Conservation (phyloP, 2,329 filamentous ascomycete genomes). For the Calonectria crousiana region DNA sequence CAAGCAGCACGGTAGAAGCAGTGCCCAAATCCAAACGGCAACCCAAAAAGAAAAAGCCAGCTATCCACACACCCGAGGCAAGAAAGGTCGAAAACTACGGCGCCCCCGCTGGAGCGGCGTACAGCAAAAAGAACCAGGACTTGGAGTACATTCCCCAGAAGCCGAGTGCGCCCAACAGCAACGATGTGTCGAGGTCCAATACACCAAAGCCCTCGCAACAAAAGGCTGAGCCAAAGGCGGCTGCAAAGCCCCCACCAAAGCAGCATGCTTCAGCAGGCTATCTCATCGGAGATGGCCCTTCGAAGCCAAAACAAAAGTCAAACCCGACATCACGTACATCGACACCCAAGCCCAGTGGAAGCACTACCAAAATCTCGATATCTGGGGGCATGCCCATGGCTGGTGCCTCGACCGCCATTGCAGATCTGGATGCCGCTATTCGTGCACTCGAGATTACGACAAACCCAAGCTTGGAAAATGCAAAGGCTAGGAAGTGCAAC, state of each 20-base stretch:
- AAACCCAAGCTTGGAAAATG: slow-evolving; percentile 76
- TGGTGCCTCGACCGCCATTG: slow-evolving; percentile 79
- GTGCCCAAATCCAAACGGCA: slow-evolving; percentile 64
- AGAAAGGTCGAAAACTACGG: slow-evolving; percentile 71
- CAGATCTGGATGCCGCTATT: slow-evolving; percentile 84
- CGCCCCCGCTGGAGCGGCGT: slow-evolving; percentile 75
- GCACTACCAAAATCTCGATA: slow-evolving; percentile 76
- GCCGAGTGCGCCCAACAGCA: slow-evolving; percentile 55
- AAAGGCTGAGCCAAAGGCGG: slow-evolving; percentile 41
- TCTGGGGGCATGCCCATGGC: slow-evolving; percentile 86
- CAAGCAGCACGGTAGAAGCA: slow-evolving; percentile 49
- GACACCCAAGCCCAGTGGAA: slow-evolving; percentile 65
- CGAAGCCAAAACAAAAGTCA: slow-evolving; percentile 68
- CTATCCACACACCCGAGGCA: slow-evolving; percentile 73
- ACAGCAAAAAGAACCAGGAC: slow-evolving; percentile 78
- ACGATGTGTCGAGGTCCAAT: slow-evolving; percentile 51
- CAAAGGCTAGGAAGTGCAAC: slow-evolving; percentile 77
- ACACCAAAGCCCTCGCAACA: slow-evolving; percentile 52
- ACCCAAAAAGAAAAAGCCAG: slow-evolving; percentile 68
- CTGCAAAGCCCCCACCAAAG: slow-evolving; percentile 61
- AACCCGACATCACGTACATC: slow-evolving; percentile 65
- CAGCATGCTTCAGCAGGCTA: slow-evolving; percentile 76
- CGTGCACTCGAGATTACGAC: slow-evolving; percentile 91
- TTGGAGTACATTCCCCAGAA: slow-evolving; percentile 78
- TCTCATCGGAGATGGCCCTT: slow-evolving; percentile 81